Base-by-base conservation (phyloP, 805 yeast genomes). In the Ogataea nitratoaversa region DNA sequence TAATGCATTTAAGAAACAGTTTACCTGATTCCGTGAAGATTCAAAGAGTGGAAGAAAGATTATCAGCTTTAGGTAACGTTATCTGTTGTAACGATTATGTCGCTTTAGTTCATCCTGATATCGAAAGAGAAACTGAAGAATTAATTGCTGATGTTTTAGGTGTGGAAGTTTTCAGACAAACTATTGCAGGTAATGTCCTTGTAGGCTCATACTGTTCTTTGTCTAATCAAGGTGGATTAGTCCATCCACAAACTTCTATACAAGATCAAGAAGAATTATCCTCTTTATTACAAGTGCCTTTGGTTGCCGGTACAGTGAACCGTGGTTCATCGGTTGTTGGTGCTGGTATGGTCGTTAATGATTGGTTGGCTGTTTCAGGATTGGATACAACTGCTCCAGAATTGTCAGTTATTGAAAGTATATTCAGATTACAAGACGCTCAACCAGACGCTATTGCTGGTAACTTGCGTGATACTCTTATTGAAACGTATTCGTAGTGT, bases 81-180 rank as follows among this genome's bases (percentile, higher is more conserved):
- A 89, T 93, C 59, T 91, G 98, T 68, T 91, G 98, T 70, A 93
- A 93, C 67, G 99, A 93, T 66, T 93, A 93, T 63, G 99, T 95
- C 55, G 99, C 99, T 3, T 76, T 93, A 50, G 99, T 93, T 40
- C 99, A 93, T 67, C 99, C 99, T 37, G 99, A 93, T 70, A 88
- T 93, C 51, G 99, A 93, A 72, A 83, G 99, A 63, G 99, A 93
- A 68, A 93, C 99, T 38, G 99, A 93, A 70, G 99, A 93, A 71
- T 72, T 93, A 54, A 93, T 93, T 61, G 95, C 98, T 34, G 99
- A 93, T 66, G 96, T 90, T 13, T 75, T 93, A 43, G 99, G 99
- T 45, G 99, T 93, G 39, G 99, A 93, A 69, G 99, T 93, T 34
- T 93, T 93, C 77, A 84, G 98, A 71, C 99, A 93, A 68, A 93